Conservation (phyloP, 805 yeast species). For the Hagleromyces aurorensis region DNA sequence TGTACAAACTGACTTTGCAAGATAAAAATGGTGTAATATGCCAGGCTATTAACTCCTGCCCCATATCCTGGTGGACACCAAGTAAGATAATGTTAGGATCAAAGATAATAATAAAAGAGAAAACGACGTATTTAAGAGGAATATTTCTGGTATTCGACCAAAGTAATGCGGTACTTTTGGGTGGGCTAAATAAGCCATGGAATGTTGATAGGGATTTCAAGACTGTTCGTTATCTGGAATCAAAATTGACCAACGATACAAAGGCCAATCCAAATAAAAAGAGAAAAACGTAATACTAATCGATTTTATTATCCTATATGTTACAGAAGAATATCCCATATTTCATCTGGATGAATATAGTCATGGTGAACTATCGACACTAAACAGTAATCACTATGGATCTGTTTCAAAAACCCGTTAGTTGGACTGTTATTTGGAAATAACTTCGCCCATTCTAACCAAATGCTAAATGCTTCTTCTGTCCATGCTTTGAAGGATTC, state of each 20-base stretch:
- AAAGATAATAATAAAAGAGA: conserved; percentile 42
- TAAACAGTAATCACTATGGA: conserved; percentile 58
- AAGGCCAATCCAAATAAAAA: conserved; percentile 7
- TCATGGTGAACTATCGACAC: conserved; percentile 88
- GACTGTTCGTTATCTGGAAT: conserved; percentile 26
- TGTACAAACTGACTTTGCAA: conserved; percentile 50
- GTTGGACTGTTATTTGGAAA: conserved; percentile 49
- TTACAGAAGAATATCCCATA: conserved; percentile 57
- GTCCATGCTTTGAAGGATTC: conserved; percentile 95
- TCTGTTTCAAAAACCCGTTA: conserved; percentile 50
- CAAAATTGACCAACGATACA: conserved; percentile 18
- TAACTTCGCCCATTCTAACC: conserved; percentile 87
- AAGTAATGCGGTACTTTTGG: conserved; percentile 29
- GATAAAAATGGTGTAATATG: conserved; percentile 43
- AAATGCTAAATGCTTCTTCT: conserved; percentile 87
- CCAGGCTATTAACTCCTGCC: conserved; percentile 52
- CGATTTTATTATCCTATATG: neutral
- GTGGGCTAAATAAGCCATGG: conserved; percentile 36
- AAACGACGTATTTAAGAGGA: conserved; percentile 42
- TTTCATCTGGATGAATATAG: conserved; percentile 58
- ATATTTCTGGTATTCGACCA: conserved; percentile 30
- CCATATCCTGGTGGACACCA: conserved; percentile 45
- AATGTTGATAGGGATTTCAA: conserved; percentile 30
- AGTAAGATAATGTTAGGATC: conserved; percentile 48
- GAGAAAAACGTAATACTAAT: conserved; percentile 11